A percentile compares a stretch with the other conserved stretches of the same genome.
Evolutionary conservation across 495 filamentous ascomycete genomes (phyloP).

Genomic region (Astrothelium macrocarpum): DNA sequence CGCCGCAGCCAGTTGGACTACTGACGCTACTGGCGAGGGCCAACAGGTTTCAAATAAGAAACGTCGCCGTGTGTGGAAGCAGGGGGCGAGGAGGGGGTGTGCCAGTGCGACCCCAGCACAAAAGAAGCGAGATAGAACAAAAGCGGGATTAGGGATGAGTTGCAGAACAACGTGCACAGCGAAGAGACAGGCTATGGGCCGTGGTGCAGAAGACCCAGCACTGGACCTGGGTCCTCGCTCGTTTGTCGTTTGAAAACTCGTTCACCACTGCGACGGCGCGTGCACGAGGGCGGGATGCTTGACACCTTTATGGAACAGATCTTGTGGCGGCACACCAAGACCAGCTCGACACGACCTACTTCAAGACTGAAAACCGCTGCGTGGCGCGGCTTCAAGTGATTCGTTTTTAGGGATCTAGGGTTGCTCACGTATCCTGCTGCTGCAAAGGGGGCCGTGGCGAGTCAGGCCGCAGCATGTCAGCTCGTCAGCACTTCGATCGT

Average conservation of each 20-base stretch:
- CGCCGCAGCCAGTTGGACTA: not conserved
- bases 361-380: not conserved
- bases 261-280: constrained; percentile 7
- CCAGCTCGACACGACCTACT: not conserved
- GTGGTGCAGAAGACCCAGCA: not conserved
- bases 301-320: constrained; percentile 3
- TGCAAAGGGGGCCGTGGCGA: not conserved
- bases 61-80: not conserved
- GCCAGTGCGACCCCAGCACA: constrained; percentile 1
- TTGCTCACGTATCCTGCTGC: not conserved
- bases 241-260: constrained; percentile 6
- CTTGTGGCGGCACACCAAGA: not conserved
- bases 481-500: constrained; percentile 3
- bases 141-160: not conserved
- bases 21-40: not conserved
- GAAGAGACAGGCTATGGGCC: not conserved
- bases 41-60: constrained; percentile 7
- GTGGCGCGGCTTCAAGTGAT: not conserved
- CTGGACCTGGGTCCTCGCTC: not conserved
- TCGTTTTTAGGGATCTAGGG: not conserved
- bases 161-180: not conserved
- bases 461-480: constrained; percentile 5
- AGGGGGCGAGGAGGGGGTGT: not conserved
- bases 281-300: constrained; percentile 4
- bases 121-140: not conserved